Evolutionary conservation across 2,329 filamentous ascomycete species (phyloP).

Genomic region (Hypoxylon sp.): DNA sequence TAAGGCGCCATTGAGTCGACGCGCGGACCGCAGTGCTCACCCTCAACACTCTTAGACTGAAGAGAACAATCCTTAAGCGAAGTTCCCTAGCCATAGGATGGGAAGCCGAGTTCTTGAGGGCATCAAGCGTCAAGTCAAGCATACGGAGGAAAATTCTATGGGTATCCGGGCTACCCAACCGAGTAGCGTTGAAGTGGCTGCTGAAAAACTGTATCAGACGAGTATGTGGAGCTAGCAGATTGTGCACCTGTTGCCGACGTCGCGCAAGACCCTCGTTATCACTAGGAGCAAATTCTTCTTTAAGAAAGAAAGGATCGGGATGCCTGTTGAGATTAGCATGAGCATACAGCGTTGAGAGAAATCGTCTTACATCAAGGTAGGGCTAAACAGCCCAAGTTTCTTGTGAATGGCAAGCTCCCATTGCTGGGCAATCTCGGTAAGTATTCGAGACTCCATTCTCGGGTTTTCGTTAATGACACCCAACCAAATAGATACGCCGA

Average conservation of each 20-base stretch:
- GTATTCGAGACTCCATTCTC: slow-evolving; percentile 84
- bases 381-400: slow-evolving; percentile 85
- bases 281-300: slow-evolving; percentile 92
- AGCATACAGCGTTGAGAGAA: not conserved
- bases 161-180: slow-evolving; percentile 85
- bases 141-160: slow-evolving; percentile 87
- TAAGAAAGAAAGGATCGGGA: slow-evolving; percentile 89
- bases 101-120: slow-evolving; percentile 76
- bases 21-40: slow-evolving; percentile 77
- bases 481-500: slow-evolving; percentile 95
- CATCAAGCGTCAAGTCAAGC: slow-evolving; percentile 82
- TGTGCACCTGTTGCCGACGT: slow-evolving; percentile 83
- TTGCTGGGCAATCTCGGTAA: slow-evolving; percentile 88
- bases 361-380: slow-evolving; percentile 70
- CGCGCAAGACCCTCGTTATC: slow-evolving; percentile 82
- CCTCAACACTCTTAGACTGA: slow-evolving; percentile 83
- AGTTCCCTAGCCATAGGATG: slow-evolving; percentile 93
- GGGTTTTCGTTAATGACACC: slow-evolving; percentile 98
- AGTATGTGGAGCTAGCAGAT: slow-evolving; percentile 88
- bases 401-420: slow-evolving; percentile 89
- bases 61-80: slow-evolving; percentile 89
- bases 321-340: slow-evolving; percentile 66
- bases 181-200: slow-evolving; percentile 94
- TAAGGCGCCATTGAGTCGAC: slow-evolving; percentile 82
- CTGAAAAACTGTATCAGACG: slow-evolving; percentile 89